Evolutionary conservation across 73 alveolate species (phyloP).

Genomic region (Tetrahymena malaccensis): DNA sequence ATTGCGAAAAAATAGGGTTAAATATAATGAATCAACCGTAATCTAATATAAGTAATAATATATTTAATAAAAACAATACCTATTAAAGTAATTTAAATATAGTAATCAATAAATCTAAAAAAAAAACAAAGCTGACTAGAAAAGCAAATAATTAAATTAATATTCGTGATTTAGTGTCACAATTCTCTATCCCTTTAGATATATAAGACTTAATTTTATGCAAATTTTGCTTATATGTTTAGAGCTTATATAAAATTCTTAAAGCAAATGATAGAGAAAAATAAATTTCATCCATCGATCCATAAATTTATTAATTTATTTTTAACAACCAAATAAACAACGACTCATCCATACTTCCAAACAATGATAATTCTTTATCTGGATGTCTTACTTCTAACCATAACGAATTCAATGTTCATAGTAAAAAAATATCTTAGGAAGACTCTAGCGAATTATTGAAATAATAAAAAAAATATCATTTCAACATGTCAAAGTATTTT

Average conservation of each 20-base stretch:
- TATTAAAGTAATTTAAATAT: not conserved
- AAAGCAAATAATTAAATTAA: not conserved
- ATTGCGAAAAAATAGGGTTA: not conserved
- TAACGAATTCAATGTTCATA: not conserved
- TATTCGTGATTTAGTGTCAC: not conserved
- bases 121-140: not conserved
- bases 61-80: not conserved
- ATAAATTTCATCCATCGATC: not conserved
- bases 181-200: not conserved
- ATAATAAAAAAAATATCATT: not conserved
- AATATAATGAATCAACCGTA: not conserved
- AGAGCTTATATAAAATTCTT: not conserved
- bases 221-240: not conserved
- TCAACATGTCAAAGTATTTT: not conserved
- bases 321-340: not conserved
- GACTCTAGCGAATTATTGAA: not conserved
- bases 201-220: not conserved
- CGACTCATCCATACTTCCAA: not conserved
- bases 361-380: not conserved
- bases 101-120: not conserved
- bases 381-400: not conserved
- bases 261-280: not conserved
- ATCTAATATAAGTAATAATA: not conserved
- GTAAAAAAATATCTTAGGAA: not conserved
- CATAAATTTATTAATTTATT: not conserved